Evolutionary conservation across 768 basidiomycete genomes (phyloP).

Genomic region (Tulasnella sp.): DNA sequence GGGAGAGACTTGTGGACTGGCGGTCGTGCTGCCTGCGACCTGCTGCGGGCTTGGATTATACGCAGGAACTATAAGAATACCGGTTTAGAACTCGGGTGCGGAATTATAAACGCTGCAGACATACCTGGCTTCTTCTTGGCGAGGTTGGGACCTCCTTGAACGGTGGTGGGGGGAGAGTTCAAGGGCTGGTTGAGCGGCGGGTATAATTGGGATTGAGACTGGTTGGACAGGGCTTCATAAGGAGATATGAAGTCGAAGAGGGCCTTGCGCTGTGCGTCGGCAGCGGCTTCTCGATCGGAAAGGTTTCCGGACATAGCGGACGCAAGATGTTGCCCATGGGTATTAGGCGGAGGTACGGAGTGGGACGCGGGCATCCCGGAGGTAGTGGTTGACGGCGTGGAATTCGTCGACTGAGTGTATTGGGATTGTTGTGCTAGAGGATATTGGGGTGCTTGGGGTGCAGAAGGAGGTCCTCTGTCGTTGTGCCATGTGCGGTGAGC

Average conservation of each 20-base stretch:
- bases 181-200: neutral
- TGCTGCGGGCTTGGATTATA: conserved; percentile 32
- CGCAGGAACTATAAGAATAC: conserved; percentile 39
- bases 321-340: conserved; percentile 17
- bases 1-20: conserved; percentile 50
- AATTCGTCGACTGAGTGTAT: conserved; percentile 8
- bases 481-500: conserved; percentile 32
- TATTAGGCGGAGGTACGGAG: conserved; percentile 25
- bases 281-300: conserved; percentile 27
- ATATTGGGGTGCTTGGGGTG: conserved; percentile 36
- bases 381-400: neutral
- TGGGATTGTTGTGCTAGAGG: conserved; percentile 2
- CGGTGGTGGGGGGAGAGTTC: conserved; percentile 30
- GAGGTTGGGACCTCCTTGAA: neutral
- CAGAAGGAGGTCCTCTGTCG: conserved; percentile 29
- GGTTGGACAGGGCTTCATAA: conserved; percentile 65
- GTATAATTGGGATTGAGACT: conserved; percentile 38
- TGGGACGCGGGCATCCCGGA: conserved; percentile 20
- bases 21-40: conserved; percentile 42
- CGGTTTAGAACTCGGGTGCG: neutral
- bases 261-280: conserved; percentile 36
- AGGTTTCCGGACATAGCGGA: conserved; percentile 24
- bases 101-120: neutral
- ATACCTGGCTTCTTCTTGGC: conserved; percentile 61
- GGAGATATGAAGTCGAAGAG: conserved; percentile 82